Conservation (phyloP, 176 grass and related monocot genomes). For the Chrysopogon serrulatus region DNA sequence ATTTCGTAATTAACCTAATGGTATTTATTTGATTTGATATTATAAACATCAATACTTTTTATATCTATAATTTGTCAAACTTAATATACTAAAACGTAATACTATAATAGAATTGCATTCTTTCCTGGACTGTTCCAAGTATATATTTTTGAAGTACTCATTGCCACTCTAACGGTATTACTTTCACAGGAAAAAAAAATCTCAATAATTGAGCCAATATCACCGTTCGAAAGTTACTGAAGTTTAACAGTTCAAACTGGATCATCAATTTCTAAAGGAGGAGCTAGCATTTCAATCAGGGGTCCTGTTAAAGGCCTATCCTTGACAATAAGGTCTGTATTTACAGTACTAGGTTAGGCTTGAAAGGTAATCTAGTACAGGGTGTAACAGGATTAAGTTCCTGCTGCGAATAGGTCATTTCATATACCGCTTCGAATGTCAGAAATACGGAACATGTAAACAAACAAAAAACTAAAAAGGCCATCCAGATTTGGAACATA, state of each 20-base stretch:
- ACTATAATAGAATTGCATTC: too few species aligned
- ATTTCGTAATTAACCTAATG: too few species aligned
- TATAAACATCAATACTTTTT: too few species aligned
- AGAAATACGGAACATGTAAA: background rate
- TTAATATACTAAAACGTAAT: too few species aligned
- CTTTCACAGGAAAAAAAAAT: background rate
- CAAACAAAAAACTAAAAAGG: background rate
- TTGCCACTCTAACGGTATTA: background rate
- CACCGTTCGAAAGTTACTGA: background rate
- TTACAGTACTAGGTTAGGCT: background rate
- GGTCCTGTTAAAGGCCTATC: background rate
- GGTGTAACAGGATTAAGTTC: background rate
- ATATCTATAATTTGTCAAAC: too few species aligned
- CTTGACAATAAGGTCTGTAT: background rate
- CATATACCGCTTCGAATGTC: background rate
- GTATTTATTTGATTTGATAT: too few species aligned
- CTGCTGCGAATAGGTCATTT: background rate
- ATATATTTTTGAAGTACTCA: background rate
- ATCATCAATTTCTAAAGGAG: background rate
- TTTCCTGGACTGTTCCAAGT: too few species aligned
- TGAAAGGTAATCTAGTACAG: background rate
- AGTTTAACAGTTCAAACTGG: background rate
- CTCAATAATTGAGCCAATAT: background rate
- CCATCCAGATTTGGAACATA: background rate
- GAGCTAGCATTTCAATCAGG: constrained; percentile 1